A percentile compares a stretch with the other conserved stretches of the same genome.
These are phyloP conservation scores for Ogataea degrootiae DNA, from an alignment of 805 yeast genomes.

Conservation along the genomic window DNA sequence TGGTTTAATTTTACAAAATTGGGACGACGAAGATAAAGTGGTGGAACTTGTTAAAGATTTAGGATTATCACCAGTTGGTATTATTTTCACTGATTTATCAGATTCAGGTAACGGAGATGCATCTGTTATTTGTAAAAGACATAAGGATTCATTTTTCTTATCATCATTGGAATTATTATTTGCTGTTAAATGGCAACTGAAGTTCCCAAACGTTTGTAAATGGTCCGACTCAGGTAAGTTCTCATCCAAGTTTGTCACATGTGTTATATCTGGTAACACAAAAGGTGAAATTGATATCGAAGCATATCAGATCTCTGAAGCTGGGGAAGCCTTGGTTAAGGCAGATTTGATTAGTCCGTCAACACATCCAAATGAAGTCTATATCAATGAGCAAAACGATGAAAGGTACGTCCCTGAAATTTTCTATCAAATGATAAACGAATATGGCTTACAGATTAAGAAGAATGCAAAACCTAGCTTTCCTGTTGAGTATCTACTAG, in stretches of 20 bases:
- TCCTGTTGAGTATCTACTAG: conserved; percentile 86
- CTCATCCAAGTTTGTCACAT: conserved; percentile 89
- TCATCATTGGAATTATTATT: conserved; percentile 82
- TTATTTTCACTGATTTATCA: conserved; percentile 82
- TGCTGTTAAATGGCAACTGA: conserved; percentile 74
- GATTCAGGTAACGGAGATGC: conserved; percentile 89
- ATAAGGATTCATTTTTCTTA: conserved; percentile 83
- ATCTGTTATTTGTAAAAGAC: conserved; percentile 86
- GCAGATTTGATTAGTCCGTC: conserved; percentile 86
- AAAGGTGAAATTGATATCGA: conserved; percentile 86
- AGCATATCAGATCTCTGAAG: conserved; percentile 82
- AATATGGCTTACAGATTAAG: conserved; percentile 84
- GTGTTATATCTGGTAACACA: conserved; percentile 87
- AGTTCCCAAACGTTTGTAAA: conserved; percentile 57
- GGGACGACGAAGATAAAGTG: conserved; percentile 50
- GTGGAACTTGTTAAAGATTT: conserved; percentile 50
- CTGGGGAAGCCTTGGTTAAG: conserved; percentile 81
- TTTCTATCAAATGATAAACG: conserved; percentile 77
- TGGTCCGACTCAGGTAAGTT: conserved; percentile 60
- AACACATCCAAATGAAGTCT: conserved; percentile 85
- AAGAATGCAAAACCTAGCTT: conserved; percentile 85
- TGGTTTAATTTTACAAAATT: conserved; percentile 61
- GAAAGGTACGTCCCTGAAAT: conserved; percentile 92
- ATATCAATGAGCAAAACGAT: conserved; percentile 67
- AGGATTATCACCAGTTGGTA: conserved; percentile 72